Evolutionary conservation across 768 basidiomycete genomes (phyloP), one percentile per base, ranked within the genome.

Genomic region (Auriculariales sp.): DNA sequence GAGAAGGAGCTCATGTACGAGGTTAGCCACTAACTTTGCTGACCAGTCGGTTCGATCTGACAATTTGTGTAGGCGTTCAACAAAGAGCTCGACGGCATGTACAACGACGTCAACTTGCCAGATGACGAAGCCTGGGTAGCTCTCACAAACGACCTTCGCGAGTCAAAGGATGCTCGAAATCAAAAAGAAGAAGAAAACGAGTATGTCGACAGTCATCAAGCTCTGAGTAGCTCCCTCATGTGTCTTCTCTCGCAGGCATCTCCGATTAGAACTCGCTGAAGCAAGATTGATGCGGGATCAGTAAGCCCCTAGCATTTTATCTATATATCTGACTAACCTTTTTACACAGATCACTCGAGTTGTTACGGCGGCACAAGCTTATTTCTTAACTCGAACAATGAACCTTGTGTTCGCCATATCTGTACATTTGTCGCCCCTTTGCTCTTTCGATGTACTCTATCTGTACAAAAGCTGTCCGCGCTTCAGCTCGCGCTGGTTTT

Each of bases 1-100:
- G 92, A 95, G 68, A 86, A 93, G 64, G 87, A 92, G 58, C 85
- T 90, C 61, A 83, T 94, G 75, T 93, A 92, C 55, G 85, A 91
- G 71, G 90, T 91, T 34, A 57, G 60, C 14, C 3, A 30, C 22
- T 28, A 12, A 6, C 25, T 28, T 15, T 39, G 19, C 12, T 32
- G 22, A 24, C 22, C 31, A 25, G 30, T 27, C 49, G 2, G 22
- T 24, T 9, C 17, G 10, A 28, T n/a, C 3, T 50, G 42, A 55
- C 27, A 30, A 31, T 12, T 29, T 12, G 31, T 33, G 2, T 53
- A 93, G 90, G 85, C 88, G 2, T 93, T 95, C 68, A 94, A 95
- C 61, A 89, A 91, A 60, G 91, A 94, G 61, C 72, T 95, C 28
- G 90, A 92, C 55, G 79, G 76, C 15, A 88, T 94, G 86, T 94